These are phyloP conservation scores for Yamadazyma paraphyllophila DNA, from an alignment of 805 yeast species.

Conservation along the genomic window DNA sequence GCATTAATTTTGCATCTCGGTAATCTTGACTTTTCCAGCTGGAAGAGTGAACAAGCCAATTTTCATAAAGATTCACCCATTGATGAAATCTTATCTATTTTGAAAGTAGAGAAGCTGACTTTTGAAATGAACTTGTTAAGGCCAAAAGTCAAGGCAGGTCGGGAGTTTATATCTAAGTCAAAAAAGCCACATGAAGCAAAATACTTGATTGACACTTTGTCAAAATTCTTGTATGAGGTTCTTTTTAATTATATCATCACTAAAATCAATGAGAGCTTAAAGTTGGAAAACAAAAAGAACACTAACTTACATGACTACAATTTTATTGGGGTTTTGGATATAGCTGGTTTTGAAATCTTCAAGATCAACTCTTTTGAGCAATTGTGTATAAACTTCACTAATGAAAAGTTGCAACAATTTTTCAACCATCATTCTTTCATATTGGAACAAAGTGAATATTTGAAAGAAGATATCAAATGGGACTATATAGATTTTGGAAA, in stretches of 20 bases:
- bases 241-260: slow-evolving; percentile 75
- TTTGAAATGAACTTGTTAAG: slow-evolving; percentile 59
- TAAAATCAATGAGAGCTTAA: slow-evolving; percentile 67
- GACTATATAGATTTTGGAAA: slow-evolving; percentile 89
- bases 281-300: slow-evolving; percentile 23
- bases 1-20: slow-evolving; percentile 85
- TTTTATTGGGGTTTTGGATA: slow-evolving; percentile 57
- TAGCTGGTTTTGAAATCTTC: slow-evolving; percentile 63
- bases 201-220: slow-evolving; percentile 77
- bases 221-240: slow-evolving; percentile 84
- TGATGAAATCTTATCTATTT: slow-evolving; percentile 51
- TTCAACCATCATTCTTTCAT: slow-evolving; percentile 63
- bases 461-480: slow-evolving; percentile 61
- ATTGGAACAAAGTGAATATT: slow-evolving; percentile 57
- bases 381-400: slow-evolving; percentile 58
- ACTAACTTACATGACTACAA: slow-evolving; percentile 31
- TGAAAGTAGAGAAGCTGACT: slow-evolving; percentile 59
- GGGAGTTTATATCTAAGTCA: slow-evolving; percentile 78
- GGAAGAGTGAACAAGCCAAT: slow-evolving; percentile 73
- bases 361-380: slow-evolving; percentile 59
- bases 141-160: slow-evolving; percentile 90
- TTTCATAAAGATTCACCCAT: slow-evolving; percentile 52
- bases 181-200: slow-evolving; percentile 78
- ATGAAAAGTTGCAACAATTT: slow-evolving; percentile 59
- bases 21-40: slow-evolving; percentile 68